Conservation (phyloP, 2,329 filamentous ascomycete species). For the Metarhizium brunneum region DNA sequence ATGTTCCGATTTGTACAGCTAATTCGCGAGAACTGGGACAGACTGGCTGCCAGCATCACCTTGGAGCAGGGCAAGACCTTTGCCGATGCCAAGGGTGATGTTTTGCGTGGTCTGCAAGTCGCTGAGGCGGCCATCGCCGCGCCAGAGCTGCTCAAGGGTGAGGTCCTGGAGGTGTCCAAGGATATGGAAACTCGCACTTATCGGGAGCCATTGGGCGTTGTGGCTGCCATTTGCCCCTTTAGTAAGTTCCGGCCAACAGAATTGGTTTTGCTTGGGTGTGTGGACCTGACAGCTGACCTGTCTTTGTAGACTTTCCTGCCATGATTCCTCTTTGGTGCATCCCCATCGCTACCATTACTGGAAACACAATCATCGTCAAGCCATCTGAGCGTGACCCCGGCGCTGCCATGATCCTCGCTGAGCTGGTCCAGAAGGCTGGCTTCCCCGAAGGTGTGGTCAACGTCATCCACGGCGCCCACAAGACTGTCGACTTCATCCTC, state of each 20-base stretch:
- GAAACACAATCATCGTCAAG: constrained; percentile 79
- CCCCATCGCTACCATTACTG: constrained; percentile 73
- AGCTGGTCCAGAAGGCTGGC: constrained; percentile 70
- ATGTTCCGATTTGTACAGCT: constrained; percentile 80
- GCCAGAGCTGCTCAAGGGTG: constrained; percentile 72
- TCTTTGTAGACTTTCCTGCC: constrained; percentile 65
- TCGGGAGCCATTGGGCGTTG: constrained; percentile 70
- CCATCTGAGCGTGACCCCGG: constrained; percentile 80
- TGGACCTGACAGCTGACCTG: constrained; percentile 5
- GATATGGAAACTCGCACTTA: constrained; percentile 86
- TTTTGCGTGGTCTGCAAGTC: constrained; percentile 73
- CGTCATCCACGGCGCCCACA: constrained; percentile 70
- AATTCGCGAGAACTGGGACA: constrained; percentile 78
- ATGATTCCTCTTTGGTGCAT: constrained; percentile 94
- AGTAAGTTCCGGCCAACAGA: constrained; percentile 38
- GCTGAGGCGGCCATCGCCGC: constrained; percentile 76
- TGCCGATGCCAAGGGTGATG: constrained; percentile 72
- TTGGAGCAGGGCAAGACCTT: constrained; percentile 86
- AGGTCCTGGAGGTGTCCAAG: constrained; percentile 76
- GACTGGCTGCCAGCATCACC: constrained; percentile 75
- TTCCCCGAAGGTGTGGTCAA: constrained; percentile 78
- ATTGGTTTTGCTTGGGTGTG: background rate
- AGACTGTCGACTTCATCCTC: constrained; percentile 77
- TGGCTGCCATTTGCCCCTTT: constrained; percentile 79
- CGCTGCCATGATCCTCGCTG: constrained; percentile 75